A percentile compares a stretch with the other conserved stretches of the same genome.
Conservation (phyloP, 1,284 basidiomycete genomes). For the Rhodotorula sp. region DNA sequence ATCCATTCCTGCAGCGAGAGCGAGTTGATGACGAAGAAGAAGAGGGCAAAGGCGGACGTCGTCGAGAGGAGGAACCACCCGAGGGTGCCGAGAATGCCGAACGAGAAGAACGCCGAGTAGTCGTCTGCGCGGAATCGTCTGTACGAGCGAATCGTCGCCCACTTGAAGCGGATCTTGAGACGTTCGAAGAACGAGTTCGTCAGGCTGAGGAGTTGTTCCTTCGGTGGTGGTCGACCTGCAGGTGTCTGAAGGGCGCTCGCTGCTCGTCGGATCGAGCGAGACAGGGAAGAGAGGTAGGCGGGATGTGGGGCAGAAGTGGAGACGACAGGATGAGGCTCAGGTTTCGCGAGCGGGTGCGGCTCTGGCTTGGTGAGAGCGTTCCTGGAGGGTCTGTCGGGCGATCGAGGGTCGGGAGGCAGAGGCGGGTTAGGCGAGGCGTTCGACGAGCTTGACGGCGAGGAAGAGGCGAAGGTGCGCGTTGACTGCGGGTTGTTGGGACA, state of each 20-base stretch:
- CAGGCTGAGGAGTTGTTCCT: constrained; percentile 81
- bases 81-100: constrained; percentile 84
- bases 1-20: constrained; percentile 89
- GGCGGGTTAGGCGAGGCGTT: neutral
- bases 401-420: neutral
- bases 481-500: constrained; percentile 2
- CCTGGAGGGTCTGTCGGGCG: neutral
- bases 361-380: neutral
- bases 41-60: constrained; percentile 91
- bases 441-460: neutral
- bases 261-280: constrained; percentile 27
- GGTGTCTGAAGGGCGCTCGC: constrained; percentile 30
- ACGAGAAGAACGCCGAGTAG: constrained; percentile 91
- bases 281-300: constrained; percentile 37
- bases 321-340: constrained; percentile 12
- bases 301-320: constrained; percentile 11
- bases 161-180: constrained; percentile 88
- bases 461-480: neutral
- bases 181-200: constrained; percentile 88
- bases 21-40: constrained; percentile 86
- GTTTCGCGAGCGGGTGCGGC: constrained; percentile 8
- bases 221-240: constrained; percentile 58
- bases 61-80: constrained; percentile 94
- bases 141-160: constrained; percentile 91
- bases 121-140: constrained; percentile 95